Evolutionary conservation across 2,329 filamentous ascomycete genomes (phyloP), one percentile per base, ranked within the genome.

Genomic region (Monosporascus ibericus): DNA sequence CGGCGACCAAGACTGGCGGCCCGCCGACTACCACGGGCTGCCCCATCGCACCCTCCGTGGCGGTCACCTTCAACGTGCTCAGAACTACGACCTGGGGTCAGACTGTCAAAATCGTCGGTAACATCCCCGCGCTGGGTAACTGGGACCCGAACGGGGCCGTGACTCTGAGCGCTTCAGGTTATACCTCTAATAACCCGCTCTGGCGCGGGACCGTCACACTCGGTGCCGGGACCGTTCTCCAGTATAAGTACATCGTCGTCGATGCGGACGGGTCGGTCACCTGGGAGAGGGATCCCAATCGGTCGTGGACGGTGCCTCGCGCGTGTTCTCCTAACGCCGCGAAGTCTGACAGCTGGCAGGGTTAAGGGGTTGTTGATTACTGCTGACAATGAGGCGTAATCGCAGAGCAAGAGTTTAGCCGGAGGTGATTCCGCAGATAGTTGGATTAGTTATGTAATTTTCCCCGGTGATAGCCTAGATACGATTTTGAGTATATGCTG

Each of bases 191-290:
- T 36, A 81, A 86, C 60, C 82, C 80, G 1, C 58, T 87, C 6
- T 90, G 87, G 87, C 75, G 70, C 46, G 75, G 68, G 0, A 78
- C 77, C 0, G 63, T 89, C 27, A 71, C 69, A 1, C 67, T 90
- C 17, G 68, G 73, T 0, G 74, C 81, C 0, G 85, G 85, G 2
- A 72, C 74, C 47, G 69, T 67, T 3, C 72, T 90, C 44, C 62
- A 82, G 70, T 90, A 88, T 67, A 89, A 90, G 72, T 90, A 82
- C 63, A 78, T 90, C 60, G 78, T 80, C 48, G 76, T 85, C 42
- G 73, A 74, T 53, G 62, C 68, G 1, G 76, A 79, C 59, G 80
- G 83, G 0, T 71, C 70, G 0, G 68, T 86, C 8, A 74, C 69
- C 2, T 90, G 86, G 86, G 86, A 90, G 71, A 73, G 70, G 48